Evolutionary conservation across 2,329 filamentous ascomycete species (phyloP), one percentile per base, ranked within the genome.

Genomic region (Lecanosticta acicola): DNA sequence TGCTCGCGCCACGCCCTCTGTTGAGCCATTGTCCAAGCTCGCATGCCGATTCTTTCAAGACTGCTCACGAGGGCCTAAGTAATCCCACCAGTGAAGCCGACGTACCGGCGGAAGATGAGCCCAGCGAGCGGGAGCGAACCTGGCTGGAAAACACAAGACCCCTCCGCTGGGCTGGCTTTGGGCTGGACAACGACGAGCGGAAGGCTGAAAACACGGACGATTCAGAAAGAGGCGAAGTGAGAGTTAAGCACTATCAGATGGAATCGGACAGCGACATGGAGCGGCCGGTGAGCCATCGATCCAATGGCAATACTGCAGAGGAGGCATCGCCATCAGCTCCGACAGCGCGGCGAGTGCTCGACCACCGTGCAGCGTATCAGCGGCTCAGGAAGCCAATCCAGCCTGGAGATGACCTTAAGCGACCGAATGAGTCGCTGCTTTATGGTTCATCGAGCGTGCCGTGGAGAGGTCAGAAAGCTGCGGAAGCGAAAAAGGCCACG

Each of bases 1-100:
- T 57, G 32, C 34, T 39, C 5, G 36, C 49, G 3, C 50, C 58
- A 14, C 50, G 55, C 17, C 60, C 58, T 20, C 16, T 40, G 13
- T 49, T 60, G 35, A 38, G 33, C 14, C 51, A 55, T 33, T 57
- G 56, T 40, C 48, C 57, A 3, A 65, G 70, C 5, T 74, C 71
- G 4, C 70, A 66, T 17, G 69, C 70, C 24, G 71, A 73, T 19
- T 73, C 71, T 0, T 74, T 72, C 54, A 66, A 61, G 36, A 74
- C 71, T 1, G 71, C 71, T 9, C 61, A 63, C 45, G 71, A 73
- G 53, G 66, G 69, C 3, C 64, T 63, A 18, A 64, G 68, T 4
- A 37, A 37, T 17, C 5, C 3, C 7, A 37, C 35, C 35, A 37
- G 35, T 37, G 14, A 37, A 11, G 35, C 9, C 3, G 14, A 37